Evolutionary conservation across 345 rosid genomes (phyloP), one percentile per base, ranked within the genome.

Genomic region (Eucalyptus camaldulensis): DNA sequence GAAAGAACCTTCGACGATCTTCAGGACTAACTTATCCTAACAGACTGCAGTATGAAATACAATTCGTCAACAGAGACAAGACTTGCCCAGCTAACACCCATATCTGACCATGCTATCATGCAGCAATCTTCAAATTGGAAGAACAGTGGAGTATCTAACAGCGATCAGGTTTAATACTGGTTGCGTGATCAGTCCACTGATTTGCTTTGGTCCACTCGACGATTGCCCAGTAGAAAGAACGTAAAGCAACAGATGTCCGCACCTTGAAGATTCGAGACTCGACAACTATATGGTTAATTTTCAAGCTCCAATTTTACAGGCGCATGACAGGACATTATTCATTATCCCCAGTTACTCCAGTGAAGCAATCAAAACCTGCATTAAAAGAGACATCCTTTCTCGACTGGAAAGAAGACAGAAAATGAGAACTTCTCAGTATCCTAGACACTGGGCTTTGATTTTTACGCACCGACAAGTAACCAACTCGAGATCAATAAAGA

Each of bases 1-100:
- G 45, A 72, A 33, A 72, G 44, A 33, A 58, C 98, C 97, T 37
- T 94, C 99, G 81, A 95, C 96, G 54, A 98, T 98, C 93, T 96
- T 96, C 93, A 97, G 93, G 91, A 96, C 96, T 96, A 97, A 80
- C 92, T 96, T 83, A 97, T 96, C 94, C 94, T 94, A 65, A 96
- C 95, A 92, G 97, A 83, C 99, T 96, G 83, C 44, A 7, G 81
- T 21, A 76, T 37, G 47, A 37, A 21, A 1, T 21, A 21, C 83
- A 17, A 37, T 76, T 76, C 45, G 15, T 88, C 91, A 58, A 14
- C 43, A 67, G 95, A n/a, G 88, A 37, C 49, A 2, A 89, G 49
- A 53, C 22, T 67, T n/a, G 31, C 24, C n/a, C 24, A 53, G 8
- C 50, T 14, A 83, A 86, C 10, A 17, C 16, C 81, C 33, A 9